Evolutionary conservation across 352 stramenopile species (phyloP), one percentile per base, ranked within the genome.

Genomic region (Phytophthora chlamydospora): DNA sequence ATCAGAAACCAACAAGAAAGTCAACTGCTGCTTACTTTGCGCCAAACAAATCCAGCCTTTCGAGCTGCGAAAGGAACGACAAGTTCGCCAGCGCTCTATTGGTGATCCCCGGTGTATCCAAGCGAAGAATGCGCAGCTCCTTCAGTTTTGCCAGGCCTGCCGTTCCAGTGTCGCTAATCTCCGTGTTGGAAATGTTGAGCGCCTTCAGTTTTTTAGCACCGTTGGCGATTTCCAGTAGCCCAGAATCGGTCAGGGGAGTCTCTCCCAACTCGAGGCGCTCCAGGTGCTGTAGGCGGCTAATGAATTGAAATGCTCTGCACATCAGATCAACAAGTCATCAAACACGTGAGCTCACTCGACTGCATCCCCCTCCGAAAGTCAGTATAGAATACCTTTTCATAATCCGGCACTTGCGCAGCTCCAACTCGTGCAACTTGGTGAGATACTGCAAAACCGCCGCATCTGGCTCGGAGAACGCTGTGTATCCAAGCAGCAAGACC

Each of bases 41-140:
- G 44, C 83, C 81, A 61, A 94, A 94, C 49, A 94, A 62, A 58
- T 94, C 83, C 59, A 94, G 41, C 21, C 68, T 63, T 46, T 84
- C 77, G 10, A 94, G 66, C 16, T 67, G 67, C 7, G 68, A 66
- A 29, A 94, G 70, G 42, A 67, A 76, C 5, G 79, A 80, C 35
- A 94, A 33, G 39, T 84, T 79, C 2, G 62, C 68, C 19, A 94
- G 47, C 1, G 81, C 58, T 53, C 77, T 76, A 58, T 90, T 91
- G 17, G 85, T 86, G 51, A 94, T 83, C 9, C 76, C 75, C 13
- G 62, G 44, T 31, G 81, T 82, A 70, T 94, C 85, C 63, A 92
- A 68, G 8, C 71, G 71, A 57, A 94, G 70, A 32, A 84, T 67
- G 24, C 85, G 73, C 34, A 94, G 46, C 14, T 87, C 65, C 17